Percentiles rank a stretch among this genome's conserved stretches.
These are phyloP conservation scores for Cercospora sp. DNA, from an alignment of 2,329 filamentous ascomycete genomes.

Conservation along the genomic window DNA sequence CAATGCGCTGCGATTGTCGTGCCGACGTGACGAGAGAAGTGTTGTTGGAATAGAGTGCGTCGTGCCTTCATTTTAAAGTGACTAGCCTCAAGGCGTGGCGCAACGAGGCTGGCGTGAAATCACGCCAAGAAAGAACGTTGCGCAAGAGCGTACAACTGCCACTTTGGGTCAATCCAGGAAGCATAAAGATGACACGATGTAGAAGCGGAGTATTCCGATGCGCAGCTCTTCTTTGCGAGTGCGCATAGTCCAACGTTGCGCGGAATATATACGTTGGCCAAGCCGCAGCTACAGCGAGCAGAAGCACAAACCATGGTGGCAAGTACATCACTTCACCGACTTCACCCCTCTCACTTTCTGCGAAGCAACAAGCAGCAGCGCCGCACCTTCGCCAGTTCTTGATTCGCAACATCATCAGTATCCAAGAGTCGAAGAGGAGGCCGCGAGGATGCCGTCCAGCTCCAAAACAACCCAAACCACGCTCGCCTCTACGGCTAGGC, in stretches of 20 bases:
- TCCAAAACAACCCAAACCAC: no score
- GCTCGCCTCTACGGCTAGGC: no score
- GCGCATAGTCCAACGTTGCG: not conserved
- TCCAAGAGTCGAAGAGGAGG: no score
- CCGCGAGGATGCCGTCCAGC: no score
- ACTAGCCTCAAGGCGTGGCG: not conserved
- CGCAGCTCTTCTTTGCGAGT: no score
- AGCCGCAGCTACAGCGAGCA: not conserved
- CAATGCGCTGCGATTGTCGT: not conserved
- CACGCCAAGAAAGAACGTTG: not conserved
- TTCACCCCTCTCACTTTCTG: not conserved
- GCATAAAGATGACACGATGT: not conserved
- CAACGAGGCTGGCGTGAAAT: not conserved
- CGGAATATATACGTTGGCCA: not conserved
- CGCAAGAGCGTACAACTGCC: not conserved
- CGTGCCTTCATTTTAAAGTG: not conserved
- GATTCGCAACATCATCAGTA: no score
- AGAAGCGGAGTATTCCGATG: no score
- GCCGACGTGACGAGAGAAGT: not conserved
- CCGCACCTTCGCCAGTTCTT: no score
- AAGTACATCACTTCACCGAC: not conserved
- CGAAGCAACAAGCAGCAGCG: not conserved
- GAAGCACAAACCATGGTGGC: not conserved
- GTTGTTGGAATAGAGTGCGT: not conserved
- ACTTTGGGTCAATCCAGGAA: not conserved